Conservation (phyloP, 495 filamentous ascomycete species). For the Glonium stellatum region DNA sequence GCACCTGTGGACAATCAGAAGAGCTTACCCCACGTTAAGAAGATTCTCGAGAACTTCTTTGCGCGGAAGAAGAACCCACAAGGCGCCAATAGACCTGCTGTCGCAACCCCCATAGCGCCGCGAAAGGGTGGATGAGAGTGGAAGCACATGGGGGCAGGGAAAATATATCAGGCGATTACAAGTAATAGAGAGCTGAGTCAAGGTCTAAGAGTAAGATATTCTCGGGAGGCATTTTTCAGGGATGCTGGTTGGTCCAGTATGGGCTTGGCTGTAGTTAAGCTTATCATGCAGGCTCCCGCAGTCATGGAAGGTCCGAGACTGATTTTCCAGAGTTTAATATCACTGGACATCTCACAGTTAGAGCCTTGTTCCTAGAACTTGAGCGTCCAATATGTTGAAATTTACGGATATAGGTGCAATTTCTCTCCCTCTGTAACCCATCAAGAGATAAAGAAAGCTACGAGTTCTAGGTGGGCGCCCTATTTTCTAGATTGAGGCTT, state of each 20-base stretch:
- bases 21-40: conserved; percentile 53
- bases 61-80: conserved; percentile 30
- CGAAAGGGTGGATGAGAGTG: conserved; percentile 34
- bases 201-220: not conserved
- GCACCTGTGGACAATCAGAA: conserved; percentile 45
- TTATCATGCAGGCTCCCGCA: no score
- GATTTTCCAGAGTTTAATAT: no score
- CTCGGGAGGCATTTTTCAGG: not conserved
- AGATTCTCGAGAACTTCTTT: conserved; percentile 47
- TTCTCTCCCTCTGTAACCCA: no score
- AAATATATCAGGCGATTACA: not conserved
- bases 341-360: no score
- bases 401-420: no score
- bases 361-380: no score
- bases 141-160: not conserved
- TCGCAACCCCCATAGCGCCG: conserved; percentile 29
- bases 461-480: no score
- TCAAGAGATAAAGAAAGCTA: no score
- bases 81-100: conserved; percentile 15
- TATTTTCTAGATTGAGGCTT: no score
- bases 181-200: not conserved
- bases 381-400: no score
- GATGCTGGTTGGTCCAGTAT: not conserved
- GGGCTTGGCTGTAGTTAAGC: no score
- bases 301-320: no score